Evolutionary conservation across 2,329 filamentous ascomycete species (phyloP).

Genomic region (Pestalotiopsis sp.): DNA sequence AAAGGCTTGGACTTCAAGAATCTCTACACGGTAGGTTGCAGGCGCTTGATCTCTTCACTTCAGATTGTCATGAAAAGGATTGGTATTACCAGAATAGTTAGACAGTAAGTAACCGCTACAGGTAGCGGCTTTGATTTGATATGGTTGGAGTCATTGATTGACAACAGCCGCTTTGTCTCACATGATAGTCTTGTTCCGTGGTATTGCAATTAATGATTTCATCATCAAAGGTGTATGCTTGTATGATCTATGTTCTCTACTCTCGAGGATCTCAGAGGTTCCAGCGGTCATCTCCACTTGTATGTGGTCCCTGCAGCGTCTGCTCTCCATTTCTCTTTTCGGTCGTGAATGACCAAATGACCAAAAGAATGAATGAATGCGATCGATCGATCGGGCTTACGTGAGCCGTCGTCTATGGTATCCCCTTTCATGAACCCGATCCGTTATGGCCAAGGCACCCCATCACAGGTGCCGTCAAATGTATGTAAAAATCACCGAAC

Average conservation of each 20-base stretch:
- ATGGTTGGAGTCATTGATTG: background rate
- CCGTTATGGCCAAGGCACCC: background rate
- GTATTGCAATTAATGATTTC: background rate
- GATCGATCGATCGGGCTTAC: background rate
- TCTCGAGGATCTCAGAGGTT: background rate
- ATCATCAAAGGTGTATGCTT: background rate
- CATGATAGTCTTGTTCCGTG: background rate
- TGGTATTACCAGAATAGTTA: background rate
- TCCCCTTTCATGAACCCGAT: background rate
- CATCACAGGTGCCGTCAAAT: background rate
- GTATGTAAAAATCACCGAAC: background rate
- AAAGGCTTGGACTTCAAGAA: background rate
- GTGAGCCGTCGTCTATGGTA: constrained; percentile 1
- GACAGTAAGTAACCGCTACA: background rate
- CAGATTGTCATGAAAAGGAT: too few relatives aligned
- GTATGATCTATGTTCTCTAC: background rate
- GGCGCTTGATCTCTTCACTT: too few relatives aligned
- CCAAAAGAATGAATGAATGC: background rate
- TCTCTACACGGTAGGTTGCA: too few relatives aligned
- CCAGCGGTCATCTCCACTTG: background rate
- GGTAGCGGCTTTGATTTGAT: too few relatives aligned
- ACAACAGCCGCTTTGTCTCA: background rate
- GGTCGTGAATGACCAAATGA: background rate
- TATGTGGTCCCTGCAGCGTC: background rate
- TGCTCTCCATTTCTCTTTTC: background rate